A percentile compares a stretch with the other conserved stretches of the same genome.
Conservation (phyloP, 495 filamentous ascomycete genomes). For the Tuber indicum region DNA sequence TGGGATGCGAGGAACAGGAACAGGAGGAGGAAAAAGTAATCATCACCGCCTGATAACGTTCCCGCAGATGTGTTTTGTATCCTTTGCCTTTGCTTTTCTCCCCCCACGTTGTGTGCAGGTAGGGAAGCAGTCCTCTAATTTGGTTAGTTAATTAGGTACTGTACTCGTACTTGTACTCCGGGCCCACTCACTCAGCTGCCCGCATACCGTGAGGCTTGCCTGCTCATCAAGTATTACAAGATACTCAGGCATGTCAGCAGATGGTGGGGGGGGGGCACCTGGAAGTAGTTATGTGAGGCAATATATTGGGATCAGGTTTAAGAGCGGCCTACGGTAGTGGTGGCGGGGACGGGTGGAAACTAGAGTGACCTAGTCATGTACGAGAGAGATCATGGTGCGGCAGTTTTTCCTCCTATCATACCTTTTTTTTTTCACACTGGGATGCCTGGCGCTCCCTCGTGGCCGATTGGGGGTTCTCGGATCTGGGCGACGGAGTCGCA, state of each 20-base stretch:
- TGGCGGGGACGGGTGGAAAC: background rate
- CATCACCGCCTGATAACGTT: background rate
- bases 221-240: background rate
- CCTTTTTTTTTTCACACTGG: background rate
- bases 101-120: background rate
- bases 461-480: background rate
- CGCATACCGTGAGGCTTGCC: background rate
- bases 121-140: background rate
- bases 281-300: background rate
- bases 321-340: background rate
- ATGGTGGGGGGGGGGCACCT: background rate
- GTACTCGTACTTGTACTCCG: background rate
- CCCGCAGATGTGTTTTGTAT: background rate
- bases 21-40: background rate
- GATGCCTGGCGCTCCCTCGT: background rate
- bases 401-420: background rate
- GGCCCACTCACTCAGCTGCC: background rate
- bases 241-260: background rate
- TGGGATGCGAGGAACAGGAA: background rate
- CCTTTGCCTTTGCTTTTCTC: background rate
- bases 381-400: background rate
- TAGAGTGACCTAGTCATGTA: background rate
- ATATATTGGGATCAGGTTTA: background rate
- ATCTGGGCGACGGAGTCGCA: background rate
- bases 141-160: background rate